Evolutionary conservation across 1,284 basidiomycete genomes (phyloP), one percentile per base, ranked within the genome.

Genomic region (Neonothopanus nambi): DNA sequence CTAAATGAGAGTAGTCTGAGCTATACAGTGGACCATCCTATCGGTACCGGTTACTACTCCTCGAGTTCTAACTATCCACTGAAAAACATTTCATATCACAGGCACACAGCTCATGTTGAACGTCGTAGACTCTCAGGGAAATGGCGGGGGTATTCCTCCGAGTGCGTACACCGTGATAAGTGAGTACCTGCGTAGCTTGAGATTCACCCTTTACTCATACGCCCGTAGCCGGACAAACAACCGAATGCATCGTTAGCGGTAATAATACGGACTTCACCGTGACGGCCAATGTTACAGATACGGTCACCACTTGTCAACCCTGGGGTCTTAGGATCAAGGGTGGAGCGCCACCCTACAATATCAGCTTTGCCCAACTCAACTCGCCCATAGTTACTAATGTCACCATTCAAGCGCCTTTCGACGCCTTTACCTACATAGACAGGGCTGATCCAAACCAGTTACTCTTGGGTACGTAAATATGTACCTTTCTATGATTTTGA

Each of bases 371-470:
- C 11, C 68, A 73, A 3, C 43, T 71, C 20, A 67, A 67, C 43
- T 73, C 77, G 0, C 66, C 72, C 3, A 60, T 67, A 5, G 66
- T 77, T 18, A 79, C 77, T 3, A 80, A 79, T 61, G 67, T 75
- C 21, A 75, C 77, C 0, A 60, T 79, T 58, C 67, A 65, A 1
- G 48, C 61, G 1, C 63, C 63, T 5, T 71, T 77, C 51, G 71
- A 80, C 57, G 64, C 65, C 1, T 76, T 75, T 56, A 77, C 75
- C 4, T 83, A 70, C 57, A 75, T 78, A 52, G 72, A 81, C 57
- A 70, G 77, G 26, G 79, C 75, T 2, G 65, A 71, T 51, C 74
- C 79, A 3, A 59, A 57, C 2, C 57, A 57, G 2, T 61, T 66
- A 41, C 57, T 82, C 20, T 59, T 81, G 36, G 78, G 80, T 80